phyloP scores from a whole-genome alignment of 768 basidiomycete genomes.

The Chiua virens region DNA sequence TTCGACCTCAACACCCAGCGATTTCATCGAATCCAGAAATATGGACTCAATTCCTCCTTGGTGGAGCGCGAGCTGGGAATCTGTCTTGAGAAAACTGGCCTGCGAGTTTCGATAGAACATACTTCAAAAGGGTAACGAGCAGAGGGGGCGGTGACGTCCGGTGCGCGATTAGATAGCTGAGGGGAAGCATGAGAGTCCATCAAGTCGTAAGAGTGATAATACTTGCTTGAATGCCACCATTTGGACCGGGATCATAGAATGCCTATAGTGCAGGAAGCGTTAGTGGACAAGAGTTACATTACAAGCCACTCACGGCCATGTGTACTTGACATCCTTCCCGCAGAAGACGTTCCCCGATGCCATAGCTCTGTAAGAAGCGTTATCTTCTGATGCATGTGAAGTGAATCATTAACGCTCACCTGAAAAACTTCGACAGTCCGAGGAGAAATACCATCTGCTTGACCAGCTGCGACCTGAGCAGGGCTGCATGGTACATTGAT shows the following conservation, averaged over 20 bases:
- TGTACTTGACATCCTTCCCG: slow-evolving; percentile 65
- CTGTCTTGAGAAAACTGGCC: not conserved
- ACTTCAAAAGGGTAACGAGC: slow-evolving; percentile 76
- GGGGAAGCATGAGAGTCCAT: not conserved
- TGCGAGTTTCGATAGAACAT: slow-evolving; percentile 1
- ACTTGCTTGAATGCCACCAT: slow-evolving; percentile 60
- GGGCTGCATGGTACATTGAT: slow-evolving; percentile 9
- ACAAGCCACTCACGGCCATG: slow-evolving; percentile 50
- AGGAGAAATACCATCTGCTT: slow-evolving; percentile 30
- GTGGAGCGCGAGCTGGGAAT: slow-evolving; percentile 29
- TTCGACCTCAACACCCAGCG: slow-evolving; percentile 31
- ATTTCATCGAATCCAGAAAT: slow-evolving; percentile 35
- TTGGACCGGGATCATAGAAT: slow-evolving; percentile 66
- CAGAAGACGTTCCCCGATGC: slow-evolving; percentile 61
- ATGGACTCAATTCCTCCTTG: slow-evolving; percentile 36
- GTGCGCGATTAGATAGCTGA: slow-evolving; percentile 60
- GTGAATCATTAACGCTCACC: slow-evolving; percentile 18
- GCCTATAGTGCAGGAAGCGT: slow-evolving; percentile 43
- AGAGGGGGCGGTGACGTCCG: slow-evolving; percentile 58
- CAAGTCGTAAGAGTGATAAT: not conserved
- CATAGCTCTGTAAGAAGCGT: slow-evolving; percentile 58
- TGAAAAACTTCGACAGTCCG: slow-evolving; percentile 45
- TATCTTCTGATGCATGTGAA: not conserved
- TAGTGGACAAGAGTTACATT: not conserved
- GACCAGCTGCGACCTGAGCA: slow-evolving; percentile 19